Base-by-base conservation (phyloP, 2,329 filamentous ascomycete genomes). In the Pseudogymnoascus sp. region DNA sequence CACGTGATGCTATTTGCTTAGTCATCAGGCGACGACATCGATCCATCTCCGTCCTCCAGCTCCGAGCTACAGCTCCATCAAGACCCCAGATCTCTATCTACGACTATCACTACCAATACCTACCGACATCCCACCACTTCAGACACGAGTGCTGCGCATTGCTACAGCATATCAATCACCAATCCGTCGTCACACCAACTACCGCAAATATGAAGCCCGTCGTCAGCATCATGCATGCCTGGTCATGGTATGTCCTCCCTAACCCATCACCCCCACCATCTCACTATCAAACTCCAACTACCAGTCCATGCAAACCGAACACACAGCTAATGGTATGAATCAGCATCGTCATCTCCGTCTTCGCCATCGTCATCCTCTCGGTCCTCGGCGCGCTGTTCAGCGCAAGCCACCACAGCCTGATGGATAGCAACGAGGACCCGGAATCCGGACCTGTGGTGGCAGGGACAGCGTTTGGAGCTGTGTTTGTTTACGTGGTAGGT, bases 191-290 rank as follows among this genome's bases (percentile, higher is more conserved):
- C 28, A 54, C 47, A 54, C n/a, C 50, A 16, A 37, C 43, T n/a
- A 58, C 28, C 34, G 60, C 75, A 79, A 84, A 71, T 72, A 96
- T 96, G 91, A 96, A 96, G 86, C 91, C 91, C 68, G 79, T 96
- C 71, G 89, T 96, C 69, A 89, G 90, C 72, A 86, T 90, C 68
- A 82, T 91, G 77, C 91, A 96, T 78, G 93, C 92, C 71, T 97
- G 92, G 91, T 90, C 87, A 79, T 96, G 92, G 92, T 97, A 80
- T 72, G 85, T 74, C 62, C 57, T 54, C 61, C 37, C 39, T 34
- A 14, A 43, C 62, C 62, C 59, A 47, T 57, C 57, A 57, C 43
- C 47, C 58, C 58, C 28, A 39, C 62, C 61, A 59, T 30, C 38
- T 20, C 39, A 35, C 38, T 57, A 12, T 35, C 60, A 43, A 20